A percentile compares a stretch with the other conserved stretches of the same genome.
phyloP scores from a whole-genome alignment of 2,329 filamentous ascomycete species.

The Claviceps pazoutovae region DNA sequence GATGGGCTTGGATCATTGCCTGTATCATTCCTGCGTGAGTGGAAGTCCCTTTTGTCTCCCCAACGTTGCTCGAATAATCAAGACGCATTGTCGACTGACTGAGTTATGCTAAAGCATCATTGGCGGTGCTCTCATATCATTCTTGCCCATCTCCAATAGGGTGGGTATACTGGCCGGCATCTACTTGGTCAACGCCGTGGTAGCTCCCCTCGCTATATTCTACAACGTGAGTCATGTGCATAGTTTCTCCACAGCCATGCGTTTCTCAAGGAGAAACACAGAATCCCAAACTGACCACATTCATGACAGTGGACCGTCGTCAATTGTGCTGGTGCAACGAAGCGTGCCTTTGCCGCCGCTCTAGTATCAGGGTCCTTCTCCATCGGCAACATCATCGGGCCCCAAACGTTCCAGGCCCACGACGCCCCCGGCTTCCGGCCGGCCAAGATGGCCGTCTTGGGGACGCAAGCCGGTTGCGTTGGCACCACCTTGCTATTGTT shows the following conservation, averaged over 20 bases:
- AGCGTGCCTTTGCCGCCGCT: conserved; percentile 35
- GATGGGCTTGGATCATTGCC: conserved; percentile 35
- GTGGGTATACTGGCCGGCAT: conserved; percentile 33
- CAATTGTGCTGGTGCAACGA: conserved; percentile 38
- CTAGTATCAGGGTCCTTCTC: conserved; percentile 36
- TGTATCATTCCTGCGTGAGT: conserved; percentile 34
- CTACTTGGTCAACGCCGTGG: conserved; percentile 36
- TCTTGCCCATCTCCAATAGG: conserved; percentile 30
- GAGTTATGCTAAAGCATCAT: conserved; percentile 20
- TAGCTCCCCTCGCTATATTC: conserved; percentile 30
- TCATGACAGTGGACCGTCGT: conserved; percentile 29
- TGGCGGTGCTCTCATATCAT: conserved; percentile 39
- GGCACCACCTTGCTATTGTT: conserved; percentile 29
- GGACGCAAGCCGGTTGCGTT: conserved; percentile 31
- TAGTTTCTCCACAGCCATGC: no score
- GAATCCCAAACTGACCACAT: neutral
- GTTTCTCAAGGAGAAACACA: no score
- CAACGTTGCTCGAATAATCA: no score
- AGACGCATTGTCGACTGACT: neutral
- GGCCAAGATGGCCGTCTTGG: conserved; percentile 41
- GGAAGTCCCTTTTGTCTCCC: neutral
- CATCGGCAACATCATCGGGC: conserved; percentile 42
- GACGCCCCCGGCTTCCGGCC: conserved; percentile 39
- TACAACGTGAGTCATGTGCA: conserved; percentile 23
- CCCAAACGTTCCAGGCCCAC: conserved; percentile 38